Percentiles rank a stretch among this genome's conserved stretches.
These are phyloP conservation scores for Aspergillus spinulosporus DNA, from an alignment of 2,329 filamentous ascomycete genomes.

Conservation along the genomic window DNA sequence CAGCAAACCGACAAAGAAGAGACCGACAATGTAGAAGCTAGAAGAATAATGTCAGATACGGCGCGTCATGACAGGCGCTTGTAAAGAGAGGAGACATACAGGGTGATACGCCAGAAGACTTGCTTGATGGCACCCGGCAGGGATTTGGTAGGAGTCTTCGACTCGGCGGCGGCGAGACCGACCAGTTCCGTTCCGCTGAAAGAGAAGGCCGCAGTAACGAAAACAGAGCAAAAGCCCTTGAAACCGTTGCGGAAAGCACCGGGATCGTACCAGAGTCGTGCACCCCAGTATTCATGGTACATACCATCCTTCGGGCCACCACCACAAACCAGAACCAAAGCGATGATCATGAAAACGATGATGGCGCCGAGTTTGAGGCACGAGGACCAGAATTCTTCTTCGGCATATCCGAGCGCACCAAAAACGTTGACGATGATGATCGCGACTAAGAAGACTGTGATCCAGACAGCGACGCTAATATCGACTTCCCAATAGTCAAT, in stretches of 20 bases:
- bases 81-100: constrained; percentile 21
- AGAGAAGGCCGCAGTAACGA: constrained; percentile 43
- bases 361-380: constrained; percentile 28
- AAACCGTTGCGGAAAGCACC: constrained; percentile 54
- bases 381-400: constrained; percentile 28
- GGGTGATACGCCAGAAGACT: constrained; percentile 53
- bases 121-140: constrained; percentile 60
- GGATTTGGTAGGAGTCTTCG: constrained; percentile 67
- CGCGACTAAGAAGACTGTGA: constrained; percentile 57
- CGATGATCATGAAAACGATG: constrained; percentile 30
- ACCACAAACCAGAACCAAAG: constrained; percentile 38
- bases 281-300: constrained; percentile 40
- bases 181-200: constrained; percentile 68
- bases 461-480: constrained; percentile 57
- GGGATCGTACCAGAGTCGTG: constrained; percentile 30
- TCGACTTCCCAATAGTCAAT: constrained; percentile 54
- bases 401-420: constrained; percentile 52
- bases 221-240: constrained; percentile 57
- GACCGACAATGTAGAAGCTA: constrained; percentile 49
- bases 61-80: neutral
- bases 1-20: constrained; percentile 49
- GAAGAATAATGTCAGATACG: neutral
- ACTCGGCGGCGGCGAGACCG: constrained; percentile 73
- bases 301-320: constrained; percentile 26
- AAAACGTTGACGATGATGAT: constrained; percentile 56